phyloP scores from a whole-genome alignment of 257 asterid genomes.

The Solanum arcanum region DNA sequence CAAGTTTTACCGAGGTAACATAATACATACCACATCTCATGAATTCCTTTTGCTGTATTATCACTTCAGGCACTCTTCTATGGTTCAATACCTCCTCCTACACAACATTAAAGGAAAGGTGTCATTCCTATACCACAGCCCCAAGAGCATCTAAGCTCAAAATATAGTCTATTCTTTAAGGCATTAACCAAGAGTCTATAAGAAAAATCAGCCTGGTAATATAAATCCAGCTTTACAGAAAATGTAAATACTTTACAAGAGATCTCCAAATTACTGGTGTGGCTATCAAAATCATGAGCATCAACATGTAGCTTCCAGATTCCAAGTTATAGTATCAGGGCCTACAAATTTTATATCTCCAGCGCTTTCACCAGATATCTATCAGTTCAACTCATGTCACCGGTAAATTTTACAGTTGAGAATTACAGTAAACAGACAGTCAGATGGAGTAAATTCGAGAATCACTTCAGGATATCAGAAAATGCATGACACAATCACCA shows the following conservation, averaged over 20 bases:
- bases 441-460: not conserved
- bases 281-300: not conserved
- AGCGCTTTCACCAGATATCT: conserved; percentile 80
- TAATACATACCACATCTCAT: conserved; percentile 44
- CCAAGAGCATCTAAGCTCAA: not conserved
- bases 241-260: not conserved
- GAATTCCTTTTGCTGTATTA: conserved; percentile 91
- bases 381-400: conserved; percentile 9
- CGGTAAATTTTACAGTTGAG: not conserved
- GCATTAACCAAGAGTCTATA: conserved; percentile 72
- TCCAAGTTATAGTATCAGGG: not conserved
- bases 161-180: not conserved
- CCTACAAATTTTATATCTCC: not conserved
- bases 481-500: not conserved
- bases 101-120: not conserved
- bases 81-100: conserved; percentile 88
- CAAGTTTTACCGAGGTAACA: not conserved
- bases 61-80: conserved; percentile 94
- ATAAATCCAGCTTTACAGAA: conserved; percentile 83
- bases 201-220: conserved; percentile 73
- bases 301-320: not conserved
- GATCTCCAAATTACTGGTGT: not conserved
- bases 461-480: not conserved
- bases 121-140: not conserved
- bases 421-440: not conserved